A percentile compares a stretch with the other conserved stretches of the same genome.
phyloP scores from a whole-genome alignment of 2,329 filamentous ascomycete genomes.

The Lecanicillium sp. region DNA sequence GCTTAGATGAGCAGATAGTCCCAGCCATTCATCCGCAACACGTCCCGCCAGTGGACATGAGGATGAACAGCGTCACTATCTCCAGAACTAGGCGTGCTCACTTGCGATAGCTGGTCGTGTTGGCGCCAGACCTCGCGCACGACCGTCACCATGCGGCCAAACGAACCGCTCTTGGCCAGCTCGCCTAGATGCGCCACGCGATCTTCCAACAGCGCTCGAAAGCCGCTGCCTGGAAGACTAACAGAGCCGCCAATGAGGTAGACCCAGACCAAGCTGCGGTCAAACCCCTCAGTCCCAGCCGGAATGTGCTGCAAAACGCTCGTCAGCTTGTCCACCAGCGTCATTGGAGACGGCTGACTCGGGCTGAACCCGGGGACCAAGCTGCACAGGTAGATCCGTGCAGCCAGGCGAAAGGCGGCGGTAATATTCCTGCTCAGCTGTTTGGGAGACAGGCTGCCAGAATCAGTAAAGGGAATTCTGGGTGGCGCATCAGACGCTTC shows the following conservation, averaged over 20 bases:
- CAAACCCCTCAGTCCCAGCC: conserved; percentile 70
- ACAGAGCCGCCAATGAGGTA: conserved; percentile 79
- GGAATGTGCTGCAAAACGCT: conserved; percentile 75
- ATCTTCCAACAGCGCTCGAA: conserved; percentile 71
- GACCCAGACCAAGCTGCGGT: conserved; percentile 88
- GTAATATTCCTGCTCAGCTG: conserved; percentile 86
- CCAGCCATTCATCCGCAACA: conserved; percentile 87
- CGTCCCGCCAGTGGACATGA: conserved; percentile 87
- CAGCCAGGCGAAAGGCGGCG: conserved; percentile 80
- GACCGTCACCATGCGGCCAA: conserved; percentile 72
- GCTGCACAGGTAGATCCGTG: conserved; percentile 94
- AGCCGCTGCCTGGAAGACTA: conserved; percentile 61
- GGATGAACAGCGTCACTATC: conserved; percentile 37
- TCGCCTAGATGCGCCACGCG: conserved; percentile 69
- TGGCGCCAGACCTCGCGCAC: conserved; percentile 80
- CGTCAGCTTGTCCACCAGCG: conserved; percentile 70
- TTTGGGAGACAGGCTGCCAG: conserved; percentile 70
- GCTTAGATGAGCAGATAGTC: conserved; percentile 86
- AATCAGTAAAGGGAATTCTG: conserved; percentile 55
- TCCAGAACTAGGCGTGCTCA: conserved; percentile 26
- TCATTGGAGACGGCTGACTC: conserved; percentile 62
- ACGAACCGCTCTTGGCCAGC: conserved; percentile 70
- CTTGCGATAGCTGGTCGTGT: conserved; percentile 47
- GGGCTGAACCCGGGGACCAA: conserved; percentile 83
- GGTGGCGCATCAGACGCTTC: conserved; percentile 55